Base-by-base conservation (phyloP, 208 protist genomes). In the Acanthamoeba healyi region DNA sequence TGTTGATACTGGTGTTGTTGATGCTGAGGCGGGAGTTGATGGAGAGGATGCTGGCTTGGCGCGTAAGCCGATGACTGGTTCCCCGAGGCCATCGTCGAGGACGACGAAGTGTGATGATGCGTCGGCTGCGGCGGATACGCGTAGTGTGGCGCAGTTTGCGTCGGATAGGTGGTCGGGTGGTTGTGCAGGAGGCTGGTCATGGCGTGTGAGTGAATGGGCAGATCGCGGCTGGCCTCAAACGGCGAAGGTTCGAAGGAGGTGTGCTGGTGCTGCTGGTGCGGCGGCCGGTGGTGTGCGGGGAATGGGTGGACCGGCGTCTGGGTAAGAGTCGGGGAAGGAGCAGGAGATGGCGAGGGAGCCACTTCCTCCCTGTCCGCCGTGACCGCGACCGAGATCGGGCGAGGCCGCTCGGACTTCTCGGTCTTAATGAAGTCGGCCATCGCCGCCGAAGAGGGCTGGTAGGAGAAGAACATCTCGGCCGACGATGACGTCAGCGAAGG, bases 381-480 rank as follows among this genome's bases (percentile, higher is more conserved):
- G n/a, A n/a, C n/a, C n/a, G n/a, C n/a, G n/a, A n/a, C n/a, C n/a
- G n/a, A n/a, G n/a, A n/a, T n/a, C n/a, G n/a, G n/a, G n/a, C n/a
- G n/a, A n/a, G n/a, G n/a, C n/a, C n/a, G n/a, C n/a, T 22, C 24
- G 5, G 58, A 9, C 58, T 67, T 67, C 58, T 67, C 70, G 70
- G 70, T 12, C 38, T 79, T 38, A 12, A 79, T 15, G 26, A 79
- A 32, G 14, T 67, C 58, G n/a, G 58, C 14, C 58, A 67, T 9
- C 58, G 24, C 22, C 15, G 58, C 22, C 15, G 58, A 67, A 6
- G 49, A 54, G 15, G 70, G 70, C 70, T 42, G 70, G 70, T 79
- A 79, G 70, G 29, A 46, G 70, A 79, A 79, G 24, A 79, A 79
- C 70, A 79, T 44, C 70, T 79, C 70, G 14, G 70, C 70, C 17